phyloP scores from a whole-genome alignment of 1,284 basidiomycete species.

The Anthracocystis walkeri region DNA sequence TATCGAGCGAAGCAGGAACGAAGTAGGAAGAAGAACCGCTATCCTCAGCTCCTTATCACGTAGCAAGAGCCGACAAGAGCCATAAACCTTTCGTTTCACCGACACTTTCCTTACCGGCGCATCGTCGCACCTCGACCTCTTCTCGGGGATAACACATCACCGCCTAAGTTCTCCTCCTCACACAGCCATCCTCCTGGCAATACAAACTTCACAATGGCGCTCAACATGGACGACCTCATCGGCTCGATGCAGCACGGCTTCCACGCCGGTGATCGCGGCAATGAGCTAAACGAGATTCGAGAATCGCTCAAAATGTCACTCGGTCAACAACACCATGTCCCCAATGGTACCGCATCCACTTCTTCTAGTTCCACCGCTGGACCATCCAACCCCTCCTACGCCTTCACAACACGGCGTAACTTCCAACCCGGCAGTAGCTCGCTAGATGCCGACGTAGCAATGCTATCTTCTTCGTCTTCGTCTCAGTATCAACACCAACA shows the following conservation, averaged over 20 bases:
- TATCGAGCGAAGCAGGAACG: no score
- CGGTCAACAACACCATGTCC: constrained; percentile 21
- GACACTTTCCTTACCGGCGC: no score
- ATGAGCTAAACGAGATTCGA: constrained; percentile 57
- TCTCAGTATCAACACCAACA: constrained; percentile 1
- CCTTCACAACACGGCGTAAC: constrained; percentile 4
- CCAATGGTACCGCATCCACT: not conserved
- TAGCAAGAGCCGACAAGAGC: no score
- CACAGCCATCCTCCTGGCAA: not conserved
- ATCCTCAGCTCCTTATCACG: no score
- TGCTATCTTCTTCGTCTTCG: constrained; percentile 30
- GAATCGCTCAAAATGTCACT: constrained; percentile 53
- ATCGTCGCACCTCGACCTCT: no score
- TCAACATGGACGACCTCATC: constrained; percentile 64
- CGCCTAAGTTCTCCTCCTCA: not conserved
- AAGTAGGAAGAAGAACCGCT: no score
- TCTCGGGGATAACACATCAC: not conserved
- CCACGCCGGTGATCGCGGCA: constrained; percentile 58
- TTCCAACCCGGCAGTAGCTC: constrained; percentile 10
- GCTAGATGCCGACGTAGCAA: constrained; percentile 49
- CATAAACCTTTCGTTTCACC: no score
- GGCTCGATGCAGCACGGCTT: constrained; percentile 62
- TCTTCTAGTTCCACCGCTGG: constrained; percentile 7
- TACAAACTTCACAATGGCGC: constrained; percentile 43
- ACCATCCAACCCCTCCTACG: constrained; percentile 14